phyloP scores from a whole-genome alignment of 2,329 filamentous ascomycete genomes.

The Phialocephala sp. region DNA sequence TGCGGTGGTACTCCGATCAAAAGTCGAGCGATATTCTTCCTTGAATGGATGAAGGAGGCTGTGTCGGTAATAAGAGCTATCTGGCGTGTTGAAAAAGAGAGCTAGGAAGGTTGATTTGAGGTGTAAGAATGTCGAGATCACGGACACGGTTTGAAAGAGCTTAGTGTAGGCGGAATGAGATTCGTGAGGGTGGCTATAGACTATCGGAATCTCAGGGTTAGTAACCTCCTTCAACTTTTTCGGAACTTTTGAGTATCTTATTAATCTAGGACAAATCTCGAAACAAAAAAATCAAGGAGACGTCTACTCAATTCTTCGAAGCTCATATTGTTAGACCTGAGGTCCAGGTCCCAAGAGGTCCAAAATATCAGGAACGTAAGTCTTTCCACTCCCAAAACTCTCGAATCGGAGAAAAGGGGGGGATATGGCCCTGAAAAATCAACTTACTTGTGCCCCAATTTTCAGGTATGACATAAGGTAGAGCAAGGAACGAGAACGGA shows the following conservation, averaged over 20 bases:
- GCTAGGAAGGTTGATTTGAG: conserved; percentile 50
- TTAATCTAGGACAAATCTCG: too few species aligned
- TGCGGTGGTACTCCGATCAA: conserved; percentile 53
- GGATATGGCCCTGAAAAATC: not conserved
- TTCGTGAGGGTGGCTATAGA: conserved; percentile 48
- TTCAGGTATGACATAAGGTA: conserved; percentile 54
- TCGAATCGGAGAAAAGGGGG: not conserved
- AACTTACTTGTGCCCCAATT: conserved; percentile 50
- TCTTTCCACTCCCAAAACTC: too few species aligned
- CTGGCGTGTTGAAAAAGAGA: conserved; percentile 54
- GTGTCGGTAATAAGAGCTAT: conserved; percentile 55
- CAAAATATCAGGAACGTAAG: too few species aligned
- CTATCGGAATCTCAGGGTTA: not conserved
- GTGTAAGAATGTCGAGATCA: conserved; percentile 52
- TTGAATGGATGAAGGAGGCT: conserved; percentile 54
- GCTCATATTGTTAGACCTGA: too few species aligned
- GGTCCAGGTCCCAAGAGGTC: too few species aligned
- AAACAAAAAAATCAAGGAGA: too few species aligned
- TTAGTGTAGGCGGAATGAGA: conserved; percentile 50
- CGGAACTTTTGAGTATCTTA: too few species aligned
- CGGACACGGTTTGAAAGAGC: conserved; percentile 55
- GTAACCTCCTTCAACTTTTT: not conserved
- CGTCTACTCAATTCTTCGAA: too few species aligned
- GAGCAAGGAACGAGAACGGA: conserved; percentile 52
- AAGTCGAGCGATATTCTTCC: conserved; percentile 49